Conservation (phyloP, 164 flowering plant genomes). For the Nelumbo lutea region DNA sequence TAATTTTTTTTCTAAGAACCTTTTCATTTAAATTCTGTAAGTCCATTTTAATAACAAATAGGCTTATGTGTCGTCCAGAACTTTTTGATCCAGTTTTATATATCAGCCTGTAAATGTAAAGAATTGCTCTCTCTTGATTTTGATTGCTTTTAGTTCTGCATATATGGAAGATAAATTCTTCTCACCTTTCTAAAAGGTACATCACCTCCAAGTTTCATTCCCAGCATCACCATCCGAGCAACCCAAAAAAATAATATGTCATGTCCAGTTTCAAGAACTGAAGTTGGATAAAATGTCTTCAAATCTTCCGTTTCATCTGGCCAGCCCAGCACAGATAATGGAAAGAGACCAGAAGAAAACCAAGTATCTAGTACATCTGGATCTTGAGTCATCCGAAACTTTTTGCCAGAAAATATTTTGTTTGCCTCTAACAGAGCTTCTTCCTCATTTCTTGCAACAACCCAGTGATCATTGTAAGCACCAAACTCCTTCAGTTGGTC, state of each 20-base stretch:
- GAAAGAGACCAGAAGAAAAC: constrained; percentile 96
- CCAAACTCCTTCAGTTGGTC: constrained; percentile 76
- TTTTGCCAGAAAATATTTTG: constrained; percentile 47
- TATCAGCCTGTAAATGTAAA: too few relatives aligned
- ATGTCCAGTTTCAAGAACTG: constrained; percentile 96
- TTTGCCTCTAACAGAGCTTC: constrained; percentile 64
- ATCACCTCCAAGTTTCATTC: constrained; percentile 85
- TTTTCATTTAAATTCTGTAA: too few relatives aligned
- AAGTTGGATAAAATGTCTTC: constrained; percentile 82
- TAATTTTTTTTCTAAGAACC: too few relatives aligned
- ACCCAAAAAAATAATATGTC: constrained; percentile 98
- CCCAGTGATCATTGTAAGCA: constrained; percentile 77
- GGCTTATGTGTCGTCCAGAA: too few relatives aligned
- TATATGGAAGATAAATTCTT: neutral
- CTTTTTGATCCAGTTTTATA: too few relatives aligned
- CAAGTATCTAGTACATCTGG: constrained; percentile 95
- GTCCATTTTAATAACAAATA: too few relatives aligned
- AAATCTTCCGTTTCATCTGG: constrained; percentile 84
- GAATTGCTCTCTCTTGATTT: too few relatives aligned
- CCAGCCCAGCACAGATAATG: constrained; percentile 93
- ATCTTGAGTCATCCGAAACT: constrained; percentile 74
- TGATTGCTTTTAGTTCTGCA: neutral
- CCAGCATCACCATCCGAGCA: constrained; percentile 96
- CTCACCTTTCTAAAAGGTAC: constrained; percentile 88
- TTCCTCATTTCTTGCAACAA: constrained; percentile 74